These are phyloP conservation scores for Naganishia onofrii DNA, from an alignment of 768 basidiomycete species.

Conservation along the genomic window DNA sequence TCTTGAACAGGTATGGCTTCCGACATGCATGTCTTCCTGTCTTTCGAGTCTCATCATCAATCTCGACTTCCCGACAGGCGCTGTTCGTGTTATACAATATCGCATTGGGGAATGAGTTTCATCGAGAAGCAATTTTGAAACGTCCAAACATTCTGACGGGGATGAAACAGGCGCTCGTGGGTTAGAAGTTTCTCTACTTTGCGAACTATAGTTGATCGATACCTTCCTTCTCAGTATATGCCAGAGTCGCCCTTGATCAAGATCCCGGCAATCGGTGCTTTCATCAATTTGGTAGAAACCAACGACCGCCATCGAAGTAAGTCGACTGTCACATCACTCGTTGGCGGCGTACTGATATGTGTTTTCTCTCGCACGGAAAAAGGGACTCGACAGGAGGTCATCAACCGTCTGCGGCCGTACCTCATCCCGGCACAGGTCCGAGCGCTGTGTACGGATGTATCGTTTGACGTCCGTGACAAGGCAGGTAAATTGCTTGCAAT, in stretches of 20 bases:
- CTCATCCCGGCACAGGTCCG: slow-evolving; percentile 22
- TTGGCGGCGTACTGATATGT: not conserved
- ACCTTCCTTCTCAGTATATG: slow-evolving; percentile 25
- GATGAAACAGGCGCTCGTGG: slow-evolving; percentile 30
- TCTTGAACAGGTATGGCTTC: slow-evolving; percentile 29
- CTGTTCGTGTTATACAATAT: slow-evolving; percentile 33
- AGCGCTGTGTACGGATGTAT: slow-evolving; percentile 20
- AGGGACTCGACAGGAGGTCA: slow-evolving; percentile 29
- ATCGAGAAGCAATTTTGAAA: slow-evolving; percentile 29
- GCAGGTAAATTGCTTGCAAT: slow-evolving; percentile 27
- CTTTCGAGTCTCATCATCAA: not conserved
- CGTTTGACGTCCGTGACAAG: slow-evolving; percentile 32
- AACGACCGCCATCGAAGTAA: slow-evolving; percentile 33
- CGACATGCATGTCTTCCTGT: not conserved
- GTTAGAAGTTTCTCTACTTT: not conserved
- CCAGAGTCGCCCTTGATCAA: slow-evolving; percentile 27
- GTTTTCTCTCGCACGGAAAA: not conserved
- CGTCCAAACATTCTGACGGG: slow-evolving; percentile 21
- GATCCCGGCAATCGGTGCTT: slow-evolving; percentile 29
- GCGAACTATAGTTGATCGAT: too few relatives aligned
- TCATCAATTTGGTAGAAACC: slow-evolving; percentile 31
- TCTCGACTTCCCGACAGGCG: slow-evolving; percentile 1
- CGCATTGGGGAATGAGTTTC: slow-evolving; percentile 26
- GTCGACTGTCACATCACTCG: not conserved
- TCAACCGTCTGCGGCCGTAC: slow-evolving; percentile 27